These are phyloP conservation scores for Straminergon stramineum DNA, from an alignment of 225 moss, liverwort and hornwort species.

Conservation along the genomic window DNA sequence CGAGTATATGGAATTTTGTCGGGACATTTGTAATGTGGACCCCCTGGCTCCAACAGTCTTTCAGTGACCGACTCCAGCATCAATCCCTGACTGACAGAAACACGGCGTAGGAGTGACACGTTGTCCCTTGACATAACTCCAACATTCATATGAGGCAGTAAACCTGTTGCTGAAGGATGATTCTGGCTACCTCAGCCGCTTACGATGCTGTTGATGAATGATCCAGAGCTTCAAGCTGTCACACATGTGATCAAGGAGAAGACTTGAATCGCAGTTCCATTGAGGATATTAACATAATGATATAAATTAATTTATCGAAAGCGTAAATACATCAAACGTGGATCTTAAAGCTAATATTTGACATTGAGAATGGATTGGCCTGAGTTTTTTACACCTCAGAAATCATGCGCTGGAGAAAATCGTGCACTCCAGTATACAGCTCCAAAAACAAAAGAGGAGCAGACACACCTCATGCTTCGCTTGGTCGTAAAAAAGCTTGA, in stretches of 20 bases:
- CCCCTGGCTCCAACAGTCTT: slow-evolving; percentile 57
- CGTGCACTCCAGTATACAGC: background rate
- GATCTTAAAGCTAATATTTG: background rate
- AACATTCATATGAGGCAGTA: slow-evolving; percentile 80
- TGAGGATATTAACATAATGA: background rate
- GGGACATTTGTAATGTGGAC: slow-evolving; percentile 76
- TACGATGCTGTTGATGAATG: slow-evolving; percentile 60
- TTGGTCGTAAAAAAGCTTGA: slow-evolving; percentile 61
- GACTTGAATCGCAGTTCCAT: background rate
- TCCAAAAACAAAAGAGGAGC: background rate
- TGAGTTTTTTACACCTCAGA: background rate
- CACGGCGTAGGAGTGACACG: slow-evolving; percentile 44
- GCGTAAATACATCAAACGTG: background rate
- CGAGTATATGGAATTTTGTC: slow-evolving; percentile 64
- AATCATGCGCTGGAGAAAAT: background rate
- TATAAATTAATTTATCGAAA: background rate
- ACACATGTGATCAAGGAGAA: background rate
- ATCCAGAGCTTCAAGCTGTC: slow-evolving; percentile 59
- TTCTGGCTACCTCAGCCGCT: slow-evolving; percentile 57
- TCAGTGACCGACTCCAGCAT: slow-evolving; percentile 79
- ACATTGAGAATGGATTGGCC: background rate
- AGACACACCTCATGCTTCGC: slow-evolving; percentile 56
- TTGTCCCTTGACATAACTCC: slow-evolving; percentile 67
- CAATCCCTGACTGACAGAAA: slow-evolving; percentile 77
- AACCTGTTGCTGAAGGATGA: slow-evolving; percentile 65